phyloP scores from a whole-genome alignment of 192 early-diverging fungal species.

The Gorgonomyces haynaldii region DNA sequence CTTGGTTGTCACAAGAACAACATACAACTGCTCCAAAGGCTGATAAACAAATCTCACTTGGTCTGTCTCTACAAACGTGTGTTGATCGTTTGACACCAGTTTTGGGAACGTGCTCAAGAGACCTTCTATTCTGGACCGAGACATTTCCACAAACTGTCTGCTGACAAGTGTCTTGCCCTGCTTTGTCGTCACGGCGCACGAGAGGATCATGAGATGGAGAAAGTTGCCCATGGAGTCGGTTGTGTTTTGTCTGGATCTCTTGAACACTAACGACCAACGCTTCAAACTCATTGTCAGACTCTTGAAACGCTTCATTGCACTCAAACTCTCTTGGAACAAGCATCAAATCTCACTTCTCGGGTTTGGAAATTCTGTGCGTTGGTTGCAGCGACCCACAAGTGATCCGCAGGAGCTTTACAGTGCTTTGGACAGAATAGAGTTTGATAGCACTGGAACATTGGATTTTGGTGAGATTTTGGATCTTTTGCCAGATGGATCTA shows the following conservation, averaged over 20 bases:
- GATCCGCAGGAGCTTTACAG: too few species aligned
- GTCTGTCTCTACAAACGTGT: slow-evolving; percentile 95
- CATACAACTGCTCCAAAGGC: slow-evolving; percentile 88
- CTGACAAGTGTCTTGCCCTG: slow-evolving; percentile 59
- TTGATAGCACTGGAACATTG: slow-evolving; percentile 1
- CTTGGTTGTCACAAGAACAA: slow-evolving; percentile 93
- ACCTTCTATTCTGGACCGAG: slow-evolving; percentile 90
- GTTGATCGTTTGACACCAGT: slow-evolving; percentile 82
- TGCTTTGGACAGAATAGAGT: neutral
- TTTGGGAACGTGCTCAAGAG: slow-evolving; percentile 94
- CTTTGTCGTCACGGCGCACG: neutral
- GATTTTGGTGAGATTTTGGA: slow-evolving; percentile 2
- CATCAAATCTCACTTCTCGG: neutral
- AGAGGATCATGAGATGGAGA: neutral
- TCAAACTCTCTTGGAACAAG: too few species aligned
- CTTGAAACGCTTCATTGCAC: too few species aligned
- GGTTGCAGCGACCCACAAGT: too few species aligned
- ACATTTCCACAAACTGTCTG: slow-evolving; percentile 96
- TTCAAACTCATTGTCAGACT: slow-evolving; percentile 62
- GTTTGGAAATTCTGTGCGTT: too few species aligned
- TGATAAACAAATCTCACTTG: slow-evolving; percentile 97
- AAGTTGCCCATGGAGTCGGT: neutral
- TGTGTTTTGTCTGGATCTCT: slow-evolving; percentile 81
- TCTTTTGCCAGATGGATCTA: neutral
- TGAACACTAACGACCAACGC: slow-evolving; percentile 82